Conservation (phyloP, 2,329 filamentous ascomycete genomes). For the Ophiocordyceps camponoti-floridani region DNA sequence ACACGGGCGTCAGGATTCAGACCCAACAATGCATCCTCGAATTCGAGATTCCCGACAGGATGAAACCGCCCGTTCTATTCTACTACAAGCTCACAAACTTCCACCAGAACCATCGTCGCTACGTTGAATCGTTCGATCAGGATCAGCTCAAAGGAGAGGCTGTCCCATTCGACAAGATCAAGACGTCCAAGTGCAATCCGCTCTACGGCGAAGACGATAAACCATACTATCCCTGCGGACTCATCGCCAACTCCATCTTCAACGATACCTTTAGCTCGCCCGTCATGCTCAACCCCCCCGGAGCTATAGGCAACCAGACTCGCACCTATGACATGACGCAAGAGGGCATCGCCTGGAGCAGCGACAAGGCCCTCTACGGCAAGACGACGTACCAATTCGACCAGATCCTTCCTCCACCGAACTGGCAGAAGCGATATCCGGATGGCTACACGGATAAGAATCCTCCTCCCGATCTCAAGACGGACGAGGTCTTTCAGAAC, state of each 20-base stretch:
- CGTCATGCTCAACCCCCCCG: constrained; percentile 32
- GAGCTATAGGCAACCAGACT: constrained; percentile 11
- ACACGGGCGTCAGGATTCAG: constrained; percentile 11
- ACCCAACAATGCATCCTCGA: constrained; percentile 50
- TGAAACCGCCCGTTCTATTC: constrained; percentile 69
- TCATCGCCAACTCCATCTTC: constrained; percentile 94
- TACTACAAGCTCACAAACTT: constrained; percentile 97
- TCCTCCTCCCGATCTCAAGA: constrained; percentile 52
- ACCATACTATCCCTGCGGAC: constrained; percentile 82
- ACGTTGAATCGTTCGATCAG: constrained; percentile 75
- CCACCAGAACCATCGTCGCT: constrained; percentile 95
- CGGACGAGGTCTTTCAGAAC: constrained; percentile 78
- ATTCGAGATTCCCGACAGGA: constrained; percentile 63
- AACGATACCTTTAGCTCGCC: constrained; percentile 75
- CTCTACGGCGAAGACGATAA: constrained; percentile 38
- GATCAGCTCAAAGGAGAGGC: constrained; percentile 61
- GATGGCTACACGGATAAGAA: constrained; percentile 47
- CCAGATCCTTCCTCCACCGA: constrained; percentile 65
- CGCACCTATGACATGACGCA: constrained; percentile 59
- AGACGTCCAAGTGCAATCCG: constrained; percentile 56
- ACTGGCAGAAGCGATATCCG: constrained; percentile 60
- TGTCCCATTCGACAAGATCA: constrained; percentile 41
- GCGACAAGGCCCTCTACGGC: constrained; percentile 66
- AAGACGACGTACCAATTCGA: constrained; percentile 43
- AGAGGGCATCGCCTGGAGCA: constrained; percentile 70